Evolutionary conservation across 202 grass and related monocot genomes (phyloP), one percentile per base, ranked within the genome.

Genomic region (Setaria viridis): DNA sequence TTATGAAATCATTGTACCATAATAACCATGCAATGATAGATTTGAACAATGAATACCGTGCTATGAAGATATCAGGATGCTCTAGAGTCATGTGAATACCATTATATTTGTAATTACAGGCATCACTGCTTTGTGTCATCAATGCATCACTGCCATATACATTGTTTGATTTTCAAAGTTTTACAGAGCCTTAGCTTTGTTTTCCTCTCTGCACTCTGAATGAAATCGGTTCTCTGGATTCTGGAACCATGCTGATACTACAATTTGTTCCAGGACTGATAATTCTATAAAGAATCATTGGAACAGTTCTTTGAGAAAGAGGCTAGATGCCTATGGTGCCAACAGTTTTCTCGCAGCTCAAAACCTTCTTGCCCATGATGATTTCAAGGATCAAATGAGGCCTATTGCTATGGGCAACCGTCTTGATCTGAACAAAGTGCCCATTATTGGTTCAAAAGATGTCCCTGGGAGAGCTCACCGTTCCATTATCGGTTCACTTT

Each of bases 211-310:
- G 21, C 30, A 55, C 17, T 89, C 79, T 17, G 53, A 47, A 48
- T 54, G 16, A 79, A 46, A 58, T 9, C 10, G 17, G 15, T 35
- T 11, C 55, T 32, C 30, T 85, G 60, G 47, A 76, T 75, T 66
- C 14, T 67, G 47, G 49, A 67, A 67, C 60, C 35, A 5, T 56
- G 17, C 58, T 85, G 19, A 88, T 78, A n/a, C 39, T 83, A 32
- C 72, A 17, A 84, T 88, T 72, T 82, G 17, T 88, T 82, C 6
- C 90, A 99, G 97, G 97, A 97, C 97, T 29, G 94, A 99, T 82
- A 99, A 99, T 91, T 92, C 97, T 29, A 99, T 99, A 85, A 97
- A 99, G 87, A 97, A 99, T 91, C 94, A 99, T 51, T 99, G 97
- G 97, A 94, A 99, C 76, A 94, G 97, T 82, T 99, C 97, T 62